These are phyloP conservation scores for Termitomyces sp. DNA, from an alignment of 768 basidiomycete species.

Conservation along the genomic window DNA sequence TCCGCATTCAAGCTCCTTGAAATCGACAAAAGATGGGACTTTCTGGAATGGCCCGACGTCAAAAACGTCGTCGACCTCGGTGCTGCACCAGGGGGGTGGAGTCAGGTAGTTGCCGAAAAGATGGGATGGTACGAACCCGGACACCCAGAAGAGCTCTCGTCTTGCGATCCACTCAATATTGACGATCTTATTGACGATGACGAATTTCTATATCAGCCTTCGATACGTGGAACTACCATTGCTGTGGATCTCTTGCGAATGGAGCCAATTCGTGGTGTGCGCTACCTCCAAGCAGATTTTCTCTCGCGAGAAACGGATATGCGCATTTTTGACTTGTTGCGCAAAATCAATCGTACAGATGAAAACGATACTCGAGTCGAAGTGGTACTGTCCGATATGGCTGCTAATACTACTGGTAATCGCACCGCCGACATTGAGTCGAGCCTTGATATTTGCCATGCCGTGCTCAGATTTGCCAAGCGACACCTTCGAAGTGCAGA, in stretches of 20 bases:
- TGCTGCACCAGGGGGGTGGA: conserved; percentile 93
- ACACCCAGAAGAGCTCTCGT: conserved; percentile 9
- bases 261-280: conserved; percentile 66
- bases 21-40: conserved; percentile 57
- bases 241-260: conserved; percentile 83
- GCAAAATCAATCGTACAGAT: conserved; percentile 14
- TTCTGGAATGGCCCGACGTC: conserved; percentile 52
- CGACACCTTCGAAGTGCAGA: conserved; percentile 47
- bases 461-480: conserved; percentile 68
- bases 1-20: conserved; percentile 92
- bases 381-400: conserved; percentile 88
- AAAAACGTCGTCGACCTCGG: conserved; percentile 81
- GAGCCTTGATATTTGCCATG: conserved; percentile 70
- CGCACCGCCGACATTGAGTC: conserved; percentile 58
- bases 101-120: conserved; percentile 71
- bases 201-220: too few relatives aligned
- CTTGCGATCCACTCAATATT: conserved; percentile 42
- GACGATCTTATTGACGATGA: conserved; percentile 21
- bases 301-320: conserved; percentile 49
- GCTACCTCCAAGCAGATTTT: conserved; percentile 77
- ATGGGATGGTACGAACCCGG: conserved; percentile 44
- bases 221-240: conserved; percentile 42
- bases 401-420: conserved; percentile 78
- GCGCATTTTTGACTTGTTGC: conserved; percentile 38
- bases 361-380: conserved; percentile 51